Conservation (phyloP, 352 stramenopile genomes). For the Sclerospora graminicola region DNA sequence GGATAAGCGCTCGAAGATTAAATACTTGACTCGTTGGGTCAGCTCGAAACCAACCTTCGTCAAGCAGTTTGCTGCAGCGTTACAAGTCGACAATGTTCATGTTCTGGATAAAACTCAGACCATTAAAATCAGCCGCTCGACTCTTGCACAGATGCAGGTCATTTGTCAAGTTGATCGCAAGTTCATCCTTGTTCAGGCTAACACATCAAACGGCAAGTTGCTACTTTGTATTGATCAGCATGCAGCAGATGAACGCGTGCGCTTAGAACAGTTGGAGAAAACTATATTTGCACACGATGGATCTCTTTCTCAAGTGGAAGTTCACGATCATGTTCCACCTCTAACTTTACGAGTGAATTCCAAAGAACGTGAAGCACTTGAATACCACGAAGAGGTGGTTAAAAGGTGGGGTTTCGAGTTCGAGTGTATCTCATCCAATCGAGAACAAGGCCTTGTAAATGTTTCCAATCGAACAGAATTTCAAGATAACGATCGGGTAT, state of each 20-base stretch:
- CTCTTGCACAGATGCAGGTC: slow-evolving; percentile 55
- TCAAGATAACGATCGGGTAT: slow-evolving; percentile 5
- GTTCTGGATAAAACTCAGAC: slow-evolving; percentile 8
- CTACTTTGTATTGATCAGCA: slow-evolving; percentile 87
- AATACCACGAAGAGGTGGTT: slow-evolving; percentile 37
- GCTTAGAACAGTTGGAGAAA: slow-evolving; percentile 74
- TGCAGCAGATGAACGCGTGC: slow-evolving; percentile 84
- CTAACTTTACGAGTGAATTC: slow-evolving; percentile 46
- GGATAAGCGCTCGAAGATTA: not conserved
- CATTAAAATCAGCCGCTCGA: slow-evolving; percentile 58
- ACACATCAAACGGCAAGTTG: slow-evolving; percentile 17
- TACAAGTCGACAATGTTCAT: slow-evolving; percentile 29
- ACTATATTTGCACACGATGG: slow-evolving; percentile 47
- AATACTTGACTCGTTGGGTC: slow-evolving; percentile 1
- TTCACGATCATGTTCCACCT: slow-evolving; percentile 38
- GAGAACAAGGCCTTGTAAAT: slow-evolving; percentile 1
- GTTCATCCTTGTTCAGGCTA: slow-evolving; percentile 76
- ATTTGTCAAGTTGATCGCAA: slow-evolving; percentile 87
- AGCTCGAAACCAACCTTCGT: not conserved
- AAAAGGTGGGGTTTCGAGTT: slow-evolving; percentile 80
- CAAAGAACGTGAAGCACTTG: slow-evolving; percentile 35
- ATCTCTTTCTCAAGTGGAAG: slow-evolving; percentile 39
- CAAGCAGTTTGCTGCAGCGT: slow-evolving; percentile 4
- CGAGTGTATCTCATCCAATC: slow-evolving; percentile 10
- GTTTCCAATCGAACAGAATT: not conserved